These are phyloP conservation scores for Sextonia rubra DNA, from an alignment of 164 flowering plant species.

Conservation along the genomic window DNA sequence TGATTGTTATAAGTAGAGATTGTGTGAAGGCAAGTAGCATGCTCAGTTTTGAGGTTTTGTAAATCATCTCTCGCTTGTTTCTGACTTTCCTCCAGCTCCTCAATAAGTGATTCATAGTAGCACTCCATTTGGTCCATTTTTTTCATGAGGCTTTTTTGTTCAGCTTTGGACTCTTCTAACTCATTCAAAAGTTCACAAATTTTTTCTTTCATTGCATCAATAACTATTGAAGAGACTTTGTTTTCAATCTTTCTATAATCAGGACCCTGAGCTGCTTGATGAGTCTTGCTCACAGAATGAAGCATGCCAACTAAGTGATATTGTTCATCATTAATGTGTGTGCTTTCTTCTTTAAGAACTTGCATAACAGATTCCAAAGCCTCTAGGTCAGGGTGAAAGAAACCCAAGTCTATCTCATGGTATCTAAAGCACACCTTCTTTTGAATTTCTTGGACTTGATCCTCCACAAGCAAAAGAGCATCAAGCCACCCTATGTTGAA, in stretches of 20 bases:
- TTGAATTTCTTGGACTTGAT: too few relatives aligned
- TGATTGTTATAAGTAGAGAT: slow-evolving; percentile 59
- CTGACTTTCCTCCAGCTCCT: slow-evolving; percentile 91
- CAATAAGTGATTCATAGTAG: slow-evolving; percentile 87
- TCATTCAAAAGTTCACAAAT: slow-evolving; percentile 62
- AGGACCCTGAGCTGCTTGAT: slow-evolving; percentile 3
- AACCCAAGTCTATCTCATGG: too few relatives aligned
- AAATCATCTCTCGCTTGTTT: slow-evolving; percentile 78
- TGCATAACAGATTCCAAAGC: slow-evolving; percentile 38
- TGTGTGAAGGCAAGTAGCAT: slow-evolving; percentile 64
- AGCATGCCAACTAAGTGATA: slow-evolving; percentile 43
- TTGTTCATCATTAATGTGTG: too few relatives aligned
- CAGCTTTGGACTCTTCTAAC: slow-evolving; percentile 75
- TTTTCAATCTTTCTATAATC: too few relatives aligned
- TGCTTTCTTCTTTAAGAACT: slow-evolving; percentile 39
- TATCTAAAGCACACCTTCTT: too few relatives aligned
- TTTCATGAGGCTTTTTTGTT: slow-evolving; percentile 49
- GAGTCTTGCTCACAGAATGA: slow-evolving; percentile 29
- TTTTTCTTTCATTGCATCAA: slow-evolving; percentile 42
- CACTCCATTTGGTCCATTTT: slow-evolving; percentile 96
- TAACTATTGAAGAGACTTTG: slow-evolving; percentile 20
- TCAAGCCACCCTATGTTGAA: too few relatives aligned
- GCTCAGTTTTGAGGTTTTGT: slow-evolving; percentile 77
- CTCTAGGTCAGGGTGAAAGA: slow-evolving; percentile 50
- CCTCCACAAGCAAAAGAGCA: too few relatives aligned